These are phyloP conservation scores for Pyropia yezoensis DNA, from an alignment of 23 red algal species.

Conservation along the genomic window DNA sequence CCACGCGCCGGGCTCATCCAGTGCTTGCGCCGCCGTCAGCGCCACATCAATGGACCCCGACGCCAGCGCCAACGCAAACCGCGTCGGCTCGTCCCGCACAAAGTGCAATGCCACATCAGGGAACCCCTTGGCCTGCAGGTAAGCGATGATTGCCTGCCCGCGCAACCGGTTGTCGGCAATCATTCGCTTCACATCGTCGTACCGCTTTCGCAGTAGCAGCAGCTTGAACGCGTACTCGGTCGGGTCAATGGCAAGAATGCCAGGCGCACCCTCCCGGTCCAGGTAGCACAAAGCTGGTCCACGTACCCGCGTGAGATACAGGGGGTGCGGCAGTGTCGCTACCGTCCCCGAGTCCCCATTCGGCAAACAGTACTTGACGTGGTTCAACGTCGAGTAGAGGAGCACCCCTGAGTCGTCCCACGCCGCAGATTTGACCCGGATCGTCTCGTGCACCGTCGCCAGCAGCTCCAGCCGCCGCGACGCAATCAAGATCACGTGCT, in stretches of 20 bases:
- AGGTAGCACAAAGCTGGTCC: constrained; percentile 87
- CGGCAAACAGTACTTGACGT: constrained; percentile 99
- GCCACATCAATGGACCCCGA: constrained; percentile 86
- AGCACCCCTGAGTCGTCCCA: constrained; percentile 99
- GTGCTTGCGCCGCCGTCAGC: constrained; percentile 62
- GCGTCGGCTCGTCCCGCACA: constrained; percentile 89
- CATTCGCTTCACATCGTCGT: constrained; percentile 87
- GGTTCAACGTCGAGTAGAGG: constrained; percentile 91
- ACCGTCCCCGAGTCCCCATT: constrained; percentile 97
- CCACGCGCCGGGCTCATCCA: constrained; percentile 75
- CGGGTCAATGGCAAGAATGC: constrained; percentile 83
- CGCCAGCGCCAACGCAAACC: constrained; percentile 86
- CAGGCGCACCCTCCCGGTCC: constrained; percentile 78
- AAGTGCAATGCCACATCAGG: constrained; percentile 95
- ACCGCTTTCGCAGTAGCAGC: constrained; percentile 76
- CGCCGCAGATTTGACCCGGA: constrained; percentile 97
- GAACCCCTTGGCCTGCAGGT: constrained; percentile 95
- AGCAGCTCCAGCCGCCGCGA: constrained; percentile 84
- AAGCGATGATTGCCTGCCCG: constrained; percentile 90
- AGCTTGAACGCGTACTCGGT: constrained; percentile 98
- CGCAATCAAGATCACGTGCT: constrained; percentile 78
- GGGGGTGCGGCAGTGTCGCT: constrained; percentile 52
- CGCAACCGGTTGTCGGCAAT: constrained; percentile 78
- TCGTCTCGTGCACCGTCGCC: constrained; percentile 92
- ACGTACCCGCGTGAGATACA: constrained; percentile 88